Percentiles rank a stretch among this genome's conserved stretches.
phyloP scores from a whole-genome alignment of 2,329 filamentous ascomycete genomes.

The Dissoconium aciculare region DNA sequence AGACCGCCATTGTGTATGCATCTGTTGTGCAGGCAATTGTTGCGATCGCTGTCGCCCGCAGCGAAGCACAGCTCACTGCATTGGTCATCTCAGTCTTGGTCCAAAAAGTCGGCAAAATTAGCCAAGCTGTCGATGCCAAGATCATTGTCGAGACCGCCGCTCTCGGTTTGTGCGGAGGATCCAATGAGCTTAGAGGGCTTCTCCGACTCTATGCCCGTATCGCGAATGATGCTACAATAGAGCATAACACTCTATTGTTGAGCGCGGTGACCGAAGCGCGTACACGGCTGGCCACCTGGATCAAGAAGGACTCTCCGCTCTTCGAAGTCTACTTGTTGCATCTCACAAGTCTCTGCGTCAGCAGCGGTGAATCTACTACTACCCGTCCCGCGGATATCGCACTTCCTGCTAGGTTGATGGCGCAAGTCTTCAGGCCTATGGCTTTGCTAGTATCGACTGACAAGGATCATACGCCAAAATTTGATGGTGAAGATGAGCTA shows the following conservation, averaged over 20 bases:
- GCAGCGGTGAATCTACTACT: constrained; percentile 69
- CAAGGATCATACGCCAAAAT: constrained; percentile 24
- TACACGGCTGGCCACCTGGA: constrained; percentile 57
- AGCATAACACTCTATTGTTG: constrained; percentile 51
- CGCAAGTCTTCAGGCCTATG: constrained; percentile 73
- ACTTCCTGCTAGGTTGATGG: constrained; percentile 72
- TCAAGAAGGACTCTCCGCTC: constrained; percentile 53
- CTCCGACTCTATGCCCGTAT: constrained; percentile 70
- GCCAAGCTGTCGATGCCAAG: constrained; percentile 60
- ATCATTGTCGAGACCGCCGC: constrained; percentile 72
- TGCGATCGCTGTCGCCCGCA: constrained; percentile 64
- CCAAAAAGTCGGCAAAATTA: constrained; percentile 87
- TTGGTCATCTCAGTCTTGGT: constrained; percentile 87
- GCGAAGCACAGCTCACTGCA: constrained; percentile 83
- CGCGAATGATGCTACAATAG: constrained; percentile 55
- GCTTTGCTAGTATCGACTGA: constrained; percentile 65
- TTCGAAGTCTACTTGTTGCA: constrained; percentile 75
- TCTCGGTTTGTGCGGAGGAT: constrained; percentile 61
- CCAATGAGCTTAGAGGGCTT: constrained; percentile 69
- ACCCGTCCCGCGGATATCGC: constrained; percentile 38
- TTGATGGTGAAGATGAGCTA: constrained; percentile 36
- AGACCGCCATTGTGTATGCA: constrained; percentile 59
- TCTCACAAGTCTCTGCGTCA: constrained; percentile 73
- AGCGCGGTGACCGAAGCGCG: constrained; percentile 67
- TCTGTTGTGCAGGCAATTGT: constrained; percentile 95